phyloP scores from a whole-genome alignment of 306 rosid genomes.

The Heteromeles arbutifolia region DNA sequence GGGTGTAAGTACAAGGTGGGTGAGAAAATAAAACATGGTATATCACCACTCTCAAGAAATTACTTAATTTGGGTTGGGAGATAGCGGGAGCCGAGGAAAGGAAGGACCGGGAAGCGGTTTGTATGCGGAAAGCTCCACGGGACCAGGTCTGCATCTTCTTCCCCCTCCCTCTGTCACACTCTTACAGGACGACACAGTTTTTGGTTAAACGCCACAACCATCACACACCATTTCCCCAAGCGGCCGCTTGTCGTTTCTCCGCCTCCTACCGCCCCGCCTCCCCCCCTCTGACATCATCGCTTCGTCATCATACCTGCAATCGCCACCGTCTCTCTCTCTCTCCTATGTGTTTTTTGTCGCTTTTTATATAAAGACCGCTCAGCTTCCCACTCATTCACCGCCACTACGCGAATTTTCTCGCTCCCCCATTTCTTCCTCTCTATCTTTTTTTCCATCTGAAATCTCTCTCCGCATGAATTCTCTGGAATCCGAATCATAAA shows the following conservation, averaged over 20 bases:
- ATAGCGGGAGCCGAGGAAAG: not conserved
- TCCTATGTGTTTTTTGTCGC: not conserved
- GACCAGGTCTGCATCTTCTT: not conserved
- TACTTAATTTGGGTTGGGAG: not conserved
- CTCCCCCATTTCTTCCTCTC: not conserved
- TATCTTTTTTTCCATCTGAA: not conserved
- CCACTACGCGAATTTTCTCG: constrained; percentile 2
- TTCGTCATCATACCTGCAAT: not conserved
- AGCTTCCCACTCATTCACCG: not conserved
- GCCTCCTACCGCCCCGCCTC: not conserved
- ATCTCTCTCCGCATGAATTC: constrained; percentile 2
- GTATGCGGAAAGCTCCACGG: not conserved
- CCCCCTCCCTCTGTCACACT: not conserved
- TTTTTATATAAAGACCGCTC: not conserved
- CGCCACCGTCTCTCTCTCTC: not conserved
- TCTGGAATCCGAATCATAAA: not conserved
- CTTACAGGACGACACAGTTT: not conserved
- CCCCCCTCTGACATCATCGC: not conserved
- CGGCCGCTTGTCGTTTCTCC: not conserved
- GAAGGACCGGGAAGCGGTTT: not conserved
- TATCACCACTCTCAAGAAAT: too few relatives aligned
- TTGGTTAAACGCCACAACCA: not conserved
- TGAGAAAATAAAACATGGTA: too few relatives aligned
- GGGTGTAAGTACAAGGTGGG: too few relatives aligned
- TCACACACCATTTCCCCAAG: not conserved